Evolutionary conservation across 208 protist genomes (phyloP).

Genomic region (Endotrypanum monterogeii): DNA sequence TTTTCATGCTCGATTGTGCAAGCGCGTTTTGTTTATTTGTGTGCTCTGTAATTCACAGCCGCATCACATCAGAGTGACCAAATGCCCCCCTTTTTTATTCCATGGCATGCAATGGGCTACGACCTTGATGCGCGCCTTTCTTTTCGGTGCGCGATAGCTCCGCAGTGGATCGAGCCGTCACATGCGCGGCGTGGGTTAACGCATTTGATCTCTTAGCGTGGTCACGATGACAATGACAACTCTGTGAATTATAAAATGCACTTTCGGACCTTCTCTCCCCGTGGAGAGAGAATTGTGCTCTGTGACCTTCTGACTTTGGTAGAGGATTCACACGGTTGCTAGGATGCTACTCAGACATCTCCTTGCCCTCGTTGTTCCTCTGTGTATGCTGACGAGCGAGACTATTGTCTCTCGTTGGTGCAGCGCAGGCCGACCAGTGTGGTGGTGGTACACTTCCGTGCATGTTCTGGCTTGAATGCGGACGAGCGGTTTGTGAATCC

Average conservation of each 20-base stretch:
- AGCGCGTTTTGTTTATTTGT: too few relatives aligned
- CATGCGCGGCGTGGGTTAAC: background rate
- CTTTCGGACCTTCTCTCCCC: too few relatives aligned
- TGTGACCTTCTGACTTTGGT: background rate
- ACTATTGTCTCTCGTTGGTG: background rate
- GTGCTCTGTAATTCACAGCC: too few relatives aligned
- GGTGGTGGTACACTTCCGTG: background rate
- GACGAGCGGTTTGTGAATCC: background rate
- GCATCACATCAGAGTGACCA: too few relatives aligned
- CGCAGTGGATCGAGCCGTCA: background rate
- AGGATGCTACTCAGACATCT: background rate
- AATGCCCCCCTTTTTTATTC: background rate
- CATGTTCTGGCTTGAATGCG: background rate
- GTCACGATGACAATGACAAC: background rate
- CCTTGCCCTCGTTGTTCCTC: background rate
- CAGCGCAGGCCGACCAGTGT: background rate
- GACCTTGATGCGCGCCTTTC: background rate
- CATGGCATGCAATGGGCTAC: too few relatives aligned
- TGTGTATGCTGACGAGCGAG: background rate
- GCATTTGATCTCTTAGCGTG: background rate
- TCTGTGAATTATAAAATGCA: background rate
- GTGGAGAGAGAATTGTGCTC: too few relatives aligned
- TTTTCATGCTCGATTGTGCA: background rate
- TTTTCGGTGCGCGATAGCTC: background rate
- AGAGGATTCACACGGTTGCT: background rate